phyloP scores from a whole-genome alignment of 1,284 basidiomycete species.

The Malassezia japonica region DNA sequence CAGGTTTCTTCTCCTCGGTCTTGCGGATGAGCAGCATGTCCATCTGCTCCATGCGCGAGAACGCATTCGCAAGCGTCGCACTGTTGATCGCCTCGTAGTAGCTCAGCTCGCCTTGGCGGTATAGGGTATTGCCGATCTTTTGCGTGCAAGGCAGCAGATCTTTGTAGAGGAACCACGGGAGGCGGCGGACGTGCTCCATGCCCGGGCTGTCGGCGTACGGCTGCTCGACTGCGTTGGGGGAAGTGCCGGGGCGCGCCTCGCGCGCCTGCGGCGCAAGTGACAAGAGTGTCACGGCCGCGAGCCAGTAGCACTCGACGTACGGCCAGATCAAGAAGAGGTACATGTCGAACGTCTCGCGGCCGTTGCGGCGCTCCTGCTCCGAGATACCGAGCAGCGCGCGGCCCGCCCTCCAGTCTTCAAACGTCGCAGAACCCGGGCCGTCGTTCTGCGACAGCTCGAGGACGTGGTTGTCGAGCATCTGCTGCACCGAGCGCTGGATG shows the following conservation, averaged over 20 bases:
- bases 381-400: not conserved
- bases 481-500: slow-evolving; percentile 24
- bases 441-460: slow-evolving; percentile 17
- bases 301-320: slow-evolving; percentile 47
- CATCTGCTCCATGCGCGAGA: slow-evolving; percentile 35
- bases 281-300: slow-evolving; percentile 47
- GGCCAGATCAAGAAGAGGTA: slow-evolving; percentile 44
- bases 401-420: slow-evolving; percentile 3
- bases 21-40: slow-evolving; percentile 31
- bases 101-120: slow-evolving; percentile 46
- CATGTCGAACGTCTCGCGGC: slow-evolving; percentile 45
- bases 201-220: not conserved
- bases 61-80: slow-evolving; percentile 35
- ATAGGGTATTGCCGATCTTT: slow-evolving; percentile 48
- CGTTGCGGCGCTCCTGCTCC: slow-evolving; percentile 35
- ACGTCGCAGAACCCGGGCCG: not conserved
- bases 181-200: not conserved
- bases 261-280: slow-evolving; percentile 34
- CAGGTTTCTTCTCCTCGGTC: slow-evolving; percentile 36
- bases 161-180: slow-evolving; percentile 47
- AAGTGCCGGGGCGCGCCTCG: not conserved
- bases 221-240: not conserved
- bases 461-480: slow-evolving; percentile 8
- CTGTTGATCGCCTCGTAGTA: slow-evolving; percentile 47
- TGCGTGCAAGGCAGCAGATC: slow-evolving; percentile 46